Evolutionary conservation across 495 filamentous ascomycete genomes (phyloP).

Genomic region (Penicillium robsamsonii): DNA sequence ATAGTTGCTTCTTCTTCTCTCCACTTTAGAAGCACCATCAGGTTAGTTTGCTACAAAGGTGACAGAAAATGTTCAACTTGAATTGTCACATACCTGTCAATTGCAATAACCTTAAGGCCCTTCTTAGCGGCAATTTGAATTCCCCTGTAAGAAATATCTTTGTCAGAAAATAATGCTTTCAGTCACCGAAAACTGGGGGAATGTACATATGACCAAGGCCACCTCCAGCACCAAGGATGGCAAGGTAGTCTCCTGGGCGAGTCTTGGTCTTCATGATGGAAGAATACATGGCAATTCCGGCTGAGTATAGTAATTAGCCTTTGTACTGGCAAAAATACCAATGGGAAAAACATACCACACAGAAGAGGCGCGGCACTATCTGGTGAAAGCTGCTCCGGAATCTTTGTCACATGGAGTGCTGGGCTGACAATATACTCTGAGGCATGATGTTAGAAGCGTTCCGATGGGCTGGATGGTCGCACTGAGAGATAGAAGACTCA

Average conservation of each 20-base stretch:
- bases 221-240: conserved; percentile 43
- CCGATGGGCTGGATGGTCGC: not conserved
- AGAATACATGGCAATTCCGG: conserved; percentile 49
- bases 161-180: not conserved
- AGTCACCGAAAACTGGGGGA: not conserved
- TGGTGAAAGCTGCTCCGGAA: conserved; percentile 33
- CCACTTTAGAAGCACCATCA: conserved; percentile 22
- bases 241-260: conserved; percentile 41
- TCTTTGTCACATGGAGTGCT: conserved; percentile 41
- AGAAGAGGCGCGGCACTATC: conserved; percentile 40
- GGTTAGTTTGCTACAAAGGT: not conserved
- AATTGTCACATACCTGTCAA: conserved; percentile 34
- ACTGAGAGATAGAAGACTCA: conserved; percentile 13
- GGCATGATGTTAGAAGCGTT: not conserved
- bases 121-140: conserved; percentile 45
- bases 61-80: not conserved
- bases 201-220: conserved; percentile 45
- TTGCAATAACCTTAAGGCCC: conserved; percentile 42
- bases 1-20: conserved; percentile 41
- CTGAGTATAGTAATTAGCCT: conserved; percentile 14
- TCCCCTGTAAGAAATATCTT: conserved; percentile 24
- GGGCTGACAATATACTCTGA: conserved; percentile 43
- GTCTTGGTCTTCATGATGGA: conserved; percentile 45
- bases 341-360: conserved; percentile 31
- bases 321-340: not conserved